Evolutionary conservation across 164 flowering plant species (phyloP).

Genomic region (Stephania cephalantha): DNA sequence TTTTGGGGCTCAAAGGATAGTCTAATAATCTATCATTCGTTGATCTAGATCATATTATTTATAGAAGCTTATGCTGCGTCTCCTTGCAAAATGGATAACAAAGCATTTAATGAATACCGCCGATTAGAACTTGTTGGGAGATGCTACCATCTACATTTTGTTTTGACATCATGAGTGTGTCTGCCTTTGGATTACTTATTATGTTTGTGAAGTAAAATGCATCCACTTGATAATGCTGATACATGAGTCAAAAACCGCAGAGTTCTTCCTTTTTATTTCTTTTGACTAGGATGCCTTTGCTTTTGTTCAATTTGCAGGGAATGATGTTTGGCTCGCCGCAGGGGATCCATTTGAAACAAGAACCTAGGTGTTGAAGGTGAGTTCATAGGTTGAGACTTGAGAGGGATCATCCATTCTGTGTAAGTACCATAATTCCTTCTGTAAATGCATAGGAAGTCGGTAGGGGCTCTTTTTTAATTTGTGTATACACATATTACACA

Average conservation of each 20-base stretch:
- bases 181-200: too few species aligned
- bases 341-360: slow-evolving; percentile 48
- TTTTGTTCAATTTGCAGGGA: slow-evolving; percentile 26
- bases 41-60: not conserved
- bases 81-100: too few species aligned
- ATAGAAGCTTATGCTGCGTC: not conserved
- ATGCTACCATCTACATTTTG: too few species aligned
- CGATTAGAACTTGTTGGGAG: too few species aligned
- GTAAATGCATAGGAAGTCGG: slow-evolving; percentile 31
- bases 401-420: slow-evolving; percentile 14
- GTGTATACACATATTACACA: slow-evolving; percentile 16
- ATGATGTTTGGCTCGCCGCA: slow-evolving; percentile 14
- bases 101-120: too few species aligned
- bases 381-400: slow-evolving; percentile 11
- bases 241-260: too few species aligned
- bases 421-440: slow-evolving; percentile 30
- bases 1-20: too few species aligned
- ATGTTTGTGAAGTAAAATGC: not conserved
- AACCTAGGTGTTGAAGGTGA: slow-evolving; percentile 44
- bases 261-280: not conserved
- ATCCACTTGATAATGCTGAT: not conserved
- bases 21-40: not conserved
- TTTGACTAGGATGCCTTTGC: not conserved
- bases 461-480: slow-evolving; percentile 19
- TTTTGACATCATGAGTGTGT: too few species aligned